phyloP scores from a whole-genome alignment of 805 yeast species.

The Lipomyces orientalis region DNA sequence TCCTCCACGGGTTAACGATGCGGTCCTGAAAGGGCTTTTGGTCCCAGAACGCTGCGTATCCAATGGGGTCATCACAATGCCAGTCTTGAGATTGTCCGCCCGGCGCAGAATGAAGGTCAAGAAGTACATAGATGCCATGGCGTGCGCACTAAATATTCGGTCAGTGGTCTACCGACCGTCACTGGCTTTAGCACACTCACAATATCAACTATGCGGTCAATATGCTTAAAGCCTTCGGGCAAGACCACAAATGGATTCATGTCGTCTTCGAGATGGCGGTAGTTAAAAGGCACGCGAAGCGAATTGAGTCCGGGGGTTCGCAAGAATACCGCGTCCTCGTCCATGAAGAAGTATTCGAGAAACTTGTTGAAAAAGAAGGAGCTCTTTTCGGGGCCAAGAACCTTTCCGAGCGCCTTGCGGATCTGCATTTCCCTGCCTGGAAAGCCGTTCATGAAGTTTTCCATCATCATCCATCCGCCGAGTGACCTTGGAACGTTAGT shows the following conservation, averaged over 20 bases:
- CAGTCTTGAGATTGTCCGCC: constrained; percentile 64
- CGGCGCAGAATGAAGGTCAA: constrained; percentile 58
- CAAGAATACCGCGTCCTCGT: constrained; percentile 55
- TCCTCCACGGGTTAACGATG: constrained; percentile 53
- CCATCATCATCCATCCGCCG: constrained; percentile 54
- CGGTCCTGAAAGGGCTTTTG: constrained; percentile 57
- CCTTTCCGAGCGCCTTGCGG: constrained; percentile 49
- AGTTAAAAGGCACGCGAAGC: constrained; percentile 59
- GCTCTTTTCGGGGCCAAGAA: constrained; percentile 56
- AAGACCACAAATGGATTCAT: constrained; percentile 53
- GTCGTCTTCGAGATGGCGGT: constrained; percentile 56
- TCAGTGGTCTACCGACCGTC: background rate
- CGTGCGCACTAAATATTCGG: constrained; percentile 48
- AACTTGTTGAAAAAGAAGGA: constrained; percentile 58
- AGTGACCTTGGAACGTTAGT: constrained; percentile 37
- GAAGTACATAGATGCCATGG: constrained; percentile 55
- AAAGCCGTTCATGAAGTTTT: constrained; percentile 61
- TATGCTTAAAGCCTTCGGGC: constrained; percentile 52
- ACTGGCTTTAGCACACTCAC: background rate
- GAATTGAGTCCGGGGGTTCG: constrained; percentile 53
- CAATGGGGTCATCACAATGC: constrained; percentile 57
- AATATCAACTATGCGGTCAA: constrained; percentile 52
- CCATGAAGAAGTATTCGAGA: constrained; percentile 59
- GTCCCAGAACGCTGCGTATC: constrained; percentile 57
- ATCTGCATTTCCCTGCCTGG: constrained; percentile 62